Base-by-base conservation (phyloP, 129 eudicot species). In the Ambrosia trifida region DNA sequence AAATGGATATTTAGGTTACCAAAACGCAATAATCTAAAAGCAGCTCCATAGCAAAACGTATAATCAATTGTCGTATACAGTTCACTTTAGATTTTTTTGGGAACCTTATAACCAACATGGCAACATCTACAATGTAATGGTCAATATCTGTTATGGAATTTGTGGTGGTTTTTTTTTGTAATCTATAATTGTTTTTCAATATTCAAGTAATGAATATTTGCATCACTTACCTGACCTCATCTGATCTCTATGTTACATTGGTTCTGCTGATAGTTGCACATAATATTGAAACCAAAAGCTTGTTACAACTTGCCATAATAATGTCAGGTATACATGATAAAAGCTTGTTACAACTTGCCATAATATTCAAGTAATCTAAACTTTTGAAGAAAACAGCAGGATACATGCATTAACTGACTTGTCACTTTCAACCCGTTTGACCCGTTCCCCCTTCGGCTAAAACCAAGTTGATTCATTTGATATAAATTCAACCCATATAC, bases 71-170 rank as follows among this genome's bases (percentile, higher is more conserved):
- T 24, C 28, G 28, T 24, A 24, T 24, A 24, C 28, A 24, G 1
- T 24, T 24, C 28, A 24, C 28, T 24, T 24, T 24, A 24, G 28
- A 24, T 24, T 24, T 24, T 24, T 24, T 24, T 24, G 28, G 28
- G 28, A 24, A 24, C 28, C 28, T 24, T 24, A 24, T 24, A 24
- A 62, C 56, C 98, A 64, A 76, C 96, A 54, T 93, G 95, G 96
- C 96, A 89, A 84, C 95, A 93, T 80, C 79, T 93, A 62, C 98
- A 89, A 73, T 93, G 98, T 80, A 93, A 93, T 66, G 98, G 96
- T 14, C 75, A 64, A 49, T 89, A 96, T 32, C 72, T 93, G 14
- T 49, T 93, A 72, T 87, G 86, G 95, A 93, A 93, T 72, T 87
- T 93, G 72, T 87, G 98, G 98, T 92, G 66, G 73, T 41, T 28